Evolutionary conservation across 2,329 filamentous ascomycete genomes (phyloP).

Genomic region (Calonectria pauciramosa): DNA sequence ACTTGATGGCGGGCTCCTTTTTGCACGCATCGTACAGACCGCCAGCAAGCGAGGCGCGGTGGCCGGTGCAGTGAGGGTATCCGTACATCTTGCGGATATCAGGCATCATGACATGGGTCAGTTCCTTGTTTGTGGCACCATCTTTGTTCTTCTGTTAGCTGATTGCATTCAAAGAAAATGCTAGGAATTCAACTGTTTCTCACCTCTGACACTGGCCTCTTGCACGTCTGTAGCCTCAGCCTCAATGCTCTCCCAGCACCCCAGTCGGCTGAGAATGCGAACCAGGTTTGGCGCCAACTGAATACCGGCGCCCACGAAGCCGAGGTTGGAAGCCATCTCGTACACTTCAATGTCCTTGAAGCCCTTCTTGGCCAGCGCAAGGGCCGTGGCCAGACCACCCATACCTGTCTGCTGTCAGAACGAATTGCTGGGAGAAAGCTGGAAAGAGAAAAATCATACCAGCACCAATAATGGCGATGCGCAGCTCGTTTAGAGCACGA

Average conservation of each 20-base stretch:
- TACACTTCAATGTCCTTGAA: constrained; percentile 82
- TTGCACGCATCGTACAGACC: constrained; percentile 80
- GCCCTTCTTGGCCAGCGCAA: constrained; percentile 81
- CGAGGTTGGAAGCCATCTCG: constrained; percentile 79
- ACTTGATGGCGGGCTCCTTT: constrained; percentile 72
- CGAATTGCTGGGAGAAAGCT: too few species aligned
- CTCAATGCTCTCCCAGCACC: constrained; percentile 80
- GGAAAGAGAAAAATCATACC: constrained; percentile 51
- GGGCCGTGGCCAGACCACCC: constrained; percentile 80
- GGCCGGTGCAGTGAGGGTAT: constrained; percentile 85
- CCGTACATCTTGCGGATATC: constrained; percentile 78
- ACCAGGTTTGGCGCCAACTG: constrained; percentile 88
- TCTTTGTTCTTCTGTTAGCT: constrained; percentile 55
- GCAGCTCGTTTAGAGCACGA: constrained; percentile 5
- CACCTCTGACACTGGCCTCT: constrained; percentile 80
- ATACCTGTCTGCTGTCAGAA: constrained; percentile 68
- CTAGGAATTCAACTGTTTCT: background rate
- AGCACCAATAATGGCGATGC: constrained; percentile 65
- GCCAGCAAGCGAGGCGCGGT: constrained; percentile 79
- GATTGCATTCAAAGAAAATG: too few species aligned
- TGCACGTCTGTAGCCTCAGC: constrained; percentile 78
- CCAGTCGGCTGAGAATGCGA: constrained; percentile 79
- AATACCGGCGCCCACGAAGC: constrained; percentile 87
- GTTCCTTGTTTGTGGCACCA: constrained; percentile 76
- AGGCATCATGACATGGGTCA: constrained; percentile 77